Evolutionary conservation across 805 yeast genomes (phyloP).

Genomic region (Ogataea neopini): DNA sequence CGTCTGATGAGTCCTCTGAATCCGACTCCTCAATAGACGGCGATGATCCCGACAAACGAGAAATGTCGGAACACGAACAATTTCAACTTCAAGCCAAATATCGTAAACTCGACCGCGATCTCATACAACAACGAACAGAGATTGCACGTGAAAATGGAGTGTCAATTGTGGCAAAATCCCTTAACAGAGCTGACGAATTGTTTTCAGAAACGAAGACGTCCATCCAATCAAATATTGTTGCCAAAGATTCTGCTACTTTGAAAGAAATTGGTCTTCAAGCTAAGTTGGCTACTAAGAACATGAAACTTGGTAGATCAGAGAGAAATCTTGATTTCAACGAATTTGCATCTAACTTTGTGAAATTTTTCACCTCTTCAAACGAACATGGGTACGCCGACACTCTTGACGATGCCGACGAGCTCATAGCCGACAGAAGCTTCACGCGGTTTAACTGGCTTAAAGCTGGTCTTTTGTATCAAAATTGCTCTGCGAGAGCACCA

Average conservation of each 20-base stretch:
- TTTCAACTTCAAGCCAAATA: slow-evolving; percentile 30
- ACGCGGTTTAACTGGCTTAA: slow-evolving; percentile 56
- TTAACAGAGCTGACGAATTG: slow-evolving; percentile 47
- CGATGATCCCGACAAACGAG: slow-evolving; percentile 10
- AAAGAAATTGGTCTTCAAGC: slow-evolving; percentile 61
- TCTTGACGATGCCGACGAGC: slow-evolving; percentile 25
- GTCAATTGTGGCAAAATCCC: slow-evolving; percentile 43
- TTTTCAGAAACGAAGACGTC: slow-evolving; percentile 44
- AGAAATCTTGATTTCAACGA: slow-evolving; percentile 50
- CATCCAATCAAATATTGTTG: slow-evolving; percentile 43
- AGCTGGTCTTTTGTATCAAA: slow-evolving; percentile 53
- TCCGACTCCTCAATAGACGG: slow-evolving; percentile 8
- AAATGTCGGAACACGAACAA: slow-evolving; percentile 28
- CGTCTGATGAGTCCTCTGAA: not conserved
- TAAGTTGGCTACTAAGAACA: slow-evolving; percentile 60
- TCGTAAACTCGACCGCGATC: slow-evolving; percentile 25
- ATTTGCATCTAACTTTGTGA: slow-evolving; percentile 43
- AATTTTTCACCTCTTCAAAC: slow-evolving; percentile 32
- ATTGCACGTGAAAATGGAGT: slow-evolving; percentile 63
- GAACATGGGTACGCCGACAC: slow-evolving; percentile 22
- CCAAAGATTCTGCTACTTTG: slow-evolving; percentile 67
- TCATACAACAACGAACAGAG: slow-evolving; percentile 43
- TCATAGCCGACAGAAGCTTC: slow-evolving; percentile 22
- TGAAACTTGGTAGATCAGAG: slow-evolving; percentile 58
- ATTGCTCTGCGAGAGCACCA: slow-evolving; percentile 47